Base-by-base conservation (phyloP, 495 filamentous ascomycete genomes). In the Xanthoparmelia taractica region DNA sequence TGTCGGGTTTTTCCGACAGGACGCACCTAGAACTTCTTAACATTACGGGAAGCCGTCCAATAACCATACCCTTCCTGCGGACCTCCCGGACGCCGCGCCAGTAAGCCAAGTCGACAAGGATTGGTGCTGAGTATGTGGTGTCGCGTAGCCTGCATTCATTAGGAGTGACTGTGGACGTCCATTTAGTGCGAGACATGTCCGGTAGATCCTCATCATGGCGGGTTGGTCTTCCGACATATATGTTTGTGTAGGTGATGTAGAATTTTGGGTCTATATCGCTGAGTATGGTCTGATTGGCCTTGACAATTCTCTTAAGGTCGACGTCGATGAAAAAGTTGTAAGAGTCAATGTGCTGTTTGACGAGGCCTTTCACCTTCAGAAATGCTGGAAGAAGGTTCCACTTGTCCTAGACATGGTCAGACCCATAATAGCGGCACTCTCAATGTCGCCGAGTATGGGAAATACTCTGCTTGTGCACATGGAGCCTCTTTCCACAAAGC, bases 341-440 rank as follows among this genome's bases (percentile, higher is more conserved):
- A 37, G 94, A 97, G 76, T 99, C 95, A 74, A 97, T 93, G 74
- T 99, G 94, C 74, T 96, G 92, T 75, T 96, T 96, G 55, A 96
- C 90, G 62, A 96, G 75, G 43, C 92, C 94, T 74, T 99, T 99
- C 69, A 96, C 92, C 72, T 96, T 96, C 57, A 99, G 79, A 71
- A 97, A 99, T 6, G 94, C 93, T 0, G 94, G 95, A 23, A 99
- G 78, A 31, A 99, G 78, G 71, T 97, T 97, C 85, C 91, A 97
- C 79, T 97, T 97, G 76, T 97, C 92, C 65, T 85, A 76, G 45
- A 5, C 11, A 56, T 40, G 8, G 48, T 62, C 50, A 62, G 60
- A 50, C 6, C 17, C 11, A 20, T 55, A 10, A 0, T 1, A 40
- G 31, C 6, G 34, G 34, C 20, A 8, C 33, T 31, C 5, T 52